Percentiles rank a stretch among this genome's conserved stretches.
These are phyloP conservation scores for Ophiostoma piceae DNA, from an alignment of 2,329 filamentous ascomycete species.

Conservation along the genomic window DNA sequence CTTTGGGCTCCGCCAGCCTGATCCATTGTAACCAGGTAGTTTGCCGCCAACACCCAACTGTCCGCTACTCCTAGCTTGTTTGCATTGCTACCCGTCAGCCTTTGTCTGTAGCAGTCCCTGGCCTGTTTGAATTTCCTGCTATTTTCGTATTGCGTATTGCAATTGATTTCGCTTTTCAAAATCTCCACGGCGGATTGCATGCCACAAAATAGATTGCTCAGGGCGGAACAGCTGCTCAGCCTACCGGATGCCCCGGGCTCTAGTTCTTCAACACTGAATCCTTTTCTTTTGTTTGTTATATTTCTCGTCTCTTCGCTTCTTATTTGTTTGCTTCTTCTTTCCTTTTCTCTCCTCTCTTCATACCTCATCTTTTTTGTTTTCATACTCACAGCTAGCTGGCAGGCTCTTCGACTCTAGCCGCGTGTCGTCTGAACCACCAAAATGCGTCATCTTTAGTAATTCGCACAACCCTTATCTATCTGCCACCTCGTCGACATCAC, in stretches of 20 bases:
- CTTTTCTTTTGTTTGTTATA: neutral
- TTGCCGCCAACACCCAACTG: neutral
- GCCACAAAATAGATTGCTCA: neutral
- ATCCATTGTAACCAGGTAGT: constrained; percentile 2
- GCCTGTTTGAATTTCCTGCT: neutral
- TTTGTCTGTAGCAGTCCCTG: neutral
- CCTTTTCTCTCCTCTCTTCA: neutral
- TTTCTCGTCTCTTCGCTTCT: neutral
- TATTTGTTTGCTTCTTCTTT: neutral
- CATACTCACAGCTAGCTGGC: neutral
- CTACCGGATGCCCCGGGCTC: constrained; percentile 9
- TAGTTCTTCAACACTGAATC: neutral
- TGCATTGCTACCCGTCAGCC: neutral
- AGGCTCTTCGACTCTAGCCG: neutral
- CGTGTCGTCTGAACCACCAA: neutral
- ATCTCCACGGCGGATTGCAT: neutral
- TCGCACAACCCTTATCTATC: neutral
- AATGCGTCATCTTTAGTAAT: constrained; percentile 13
- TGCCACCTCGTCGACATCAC: neutral
- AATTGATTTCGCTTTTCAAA: neutral
- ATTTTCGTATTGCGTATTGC: neutral
- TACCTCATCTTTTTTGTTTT: neutral
- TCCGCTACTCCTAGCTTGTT: neutral
- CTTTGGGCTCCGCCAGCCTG: neutral
- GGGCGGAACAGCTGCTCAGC: neutral